phyloP scores from a whole-genome alignment of 305 asterid species.

The Coffea humblotiana region DNA sequence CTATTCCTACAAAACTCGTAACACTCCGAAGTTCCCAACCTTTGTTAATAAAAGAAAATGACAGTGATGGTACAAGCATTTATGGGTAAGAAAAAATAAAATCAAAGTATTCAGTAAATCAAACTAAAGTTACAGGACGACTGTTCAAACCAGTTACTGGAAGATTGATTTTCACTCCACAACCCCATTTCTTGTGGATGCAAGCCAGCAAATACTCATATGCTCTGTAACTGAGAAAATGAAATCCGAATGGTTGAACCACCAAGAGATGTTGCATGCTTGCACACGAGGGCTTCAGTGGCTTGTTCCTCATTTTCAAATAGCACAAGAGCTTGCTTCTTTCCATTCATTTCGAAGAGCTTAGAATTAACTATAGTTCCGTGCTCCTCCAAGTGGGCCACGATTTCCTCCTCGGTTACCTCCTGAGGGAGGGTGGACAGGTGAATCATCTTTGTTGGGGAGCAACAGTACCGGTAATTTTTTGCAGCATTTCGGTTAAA shows the following conservation, averaged over 20 bases:
- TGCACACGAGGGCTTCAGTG: conserved; percentile 95
- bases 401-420: conserved; percentile 74
- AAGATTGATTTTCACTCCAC: conserved; percentile 17
- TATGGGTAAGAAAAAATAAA: background rate
- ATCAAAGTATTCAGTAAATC: background rate
- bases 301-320: conserved; percentile 93
- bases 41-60: background rate
- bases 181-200: conserved; percentile 1
- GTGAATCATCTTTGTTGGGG: conserved; percentile 97
- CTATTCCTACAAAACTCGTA: conserved; percentile 22
- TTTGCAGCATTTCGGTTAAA: conserved; percentile 95
- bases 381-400: conserved; percentile 76
- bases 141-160: conserved; percentile 12
- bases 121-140: conserved; percentile 18
- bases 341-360: conserved; percentile 93
- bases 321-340: conserved; percentile 90
- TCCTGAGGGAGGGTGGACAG: conserved; percentile 87
- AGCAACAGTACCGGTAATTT: conserved; percentile 91
- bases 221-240: conserved; percentile 91
- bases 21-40: conserved; percentile 1
- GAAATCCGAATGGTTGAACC: conserved; percentile 92
- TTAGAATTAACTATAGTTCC: conserved; percentile 68
- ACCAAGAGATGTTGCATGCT: conserved; percentile 85
- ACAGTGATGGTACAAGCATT: conserved; percentile 10
- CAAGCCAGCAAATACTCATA: conserved; percentile 36